These are phyloP conservation scores for Phialophora chinensis DNA, from an alignment of 2,329 filamentous ascomycete species.

Conservation along the genomic window DNA sequence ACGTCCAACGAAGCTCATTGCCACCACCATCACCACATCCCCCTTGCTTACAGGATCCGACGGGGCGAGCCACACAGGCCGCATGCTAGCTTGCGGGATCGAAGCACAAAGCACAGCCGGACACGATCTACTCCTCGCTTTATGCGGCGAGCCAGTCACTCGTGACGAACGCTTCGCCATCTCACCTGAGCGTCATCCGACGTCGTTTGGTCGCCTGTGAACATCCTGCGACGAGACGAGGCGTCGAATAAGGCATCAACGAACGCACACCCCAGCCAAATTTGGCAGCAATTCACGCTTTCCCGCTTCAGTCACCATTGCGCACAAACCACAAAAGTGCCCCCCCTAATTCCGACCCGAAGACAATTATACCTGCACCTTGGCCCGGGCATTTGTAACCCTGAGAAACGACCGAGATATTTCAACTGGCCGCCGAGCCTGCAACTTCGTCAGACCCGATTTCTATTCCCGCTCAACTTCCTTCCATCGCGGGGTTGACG, in stretches of 20 bases:
- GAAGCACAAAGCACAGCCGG: slow-evolving; percentile 5
- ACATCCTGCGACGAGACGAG: slow-evolving; percentile 9
- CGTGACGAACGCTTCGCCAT: not conserved
- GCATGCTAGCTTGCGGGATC: slow-evolving; percentile 8
- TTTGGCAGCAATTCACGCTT: slow-evolving; percentile 24
- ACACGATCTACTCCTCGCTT: slow-evolving; percentile 7
- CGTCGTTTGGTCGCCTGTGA: not conserved
- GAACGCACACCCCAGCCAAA: slow-evolving; percentile 10
- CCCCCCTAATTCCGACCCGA: not conserved
- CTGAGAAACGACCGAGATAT: not conserved
- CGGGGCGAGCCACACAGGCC: slow-evolving; percentile 12
- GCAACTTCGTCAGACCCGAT: not conserved
- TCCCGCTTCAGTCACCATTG: slow-evolving; percentile 14
- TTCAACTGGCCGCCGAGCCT: not conserved
- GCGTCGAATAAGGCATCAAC: slow-evolving; percentile 6
- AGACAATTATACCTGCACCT: not conserved
- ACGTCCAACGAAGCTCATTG: slow-evolving; percentile 16
- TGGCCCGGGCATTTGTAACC: not conserved
- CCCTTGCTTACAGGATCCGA: slow-evolving; percentile 6
- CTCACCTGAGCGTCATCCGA: slow-evolving; percentile 1
- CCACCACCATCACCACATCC: slow-evolving; percentile 16
- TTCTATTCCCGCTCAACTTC: slow-evolving; percentile 10
- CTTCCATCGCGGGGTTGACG: slow-evolving; percentile 3
- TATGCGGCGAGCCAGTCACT: slow-evolving; percentile 12
- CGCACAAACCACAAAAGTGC: slow-evolving; percentile 16